Conservation (phyloP, 768 basidiomycete species). For the Serendipita sp. region DNA sequence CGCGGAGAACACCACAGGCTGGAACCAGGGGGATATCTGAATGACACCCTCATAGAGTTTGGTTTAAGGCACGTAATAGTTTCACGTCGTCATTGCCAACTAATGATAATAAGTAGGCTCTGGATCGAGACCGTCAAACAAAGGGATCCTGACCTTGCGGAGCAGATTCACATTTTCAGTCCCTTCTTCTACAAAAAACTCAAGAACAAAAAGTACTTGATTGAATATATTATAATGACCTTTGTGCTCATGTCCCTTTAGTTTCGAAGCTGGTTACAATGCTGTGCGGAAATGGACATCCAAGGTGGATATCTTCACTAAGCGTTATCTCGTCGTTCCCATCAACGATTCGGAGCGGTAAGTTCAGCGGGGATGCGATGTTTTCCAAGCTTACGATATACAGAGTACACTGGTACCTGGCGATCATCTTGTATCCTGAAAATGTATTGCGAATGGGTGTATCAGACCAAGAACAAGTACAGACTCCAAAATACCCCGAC, state of each 20-base stretch:
- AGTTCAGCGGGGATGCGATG: neutral
- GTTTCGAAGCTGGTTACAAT: conserved; percentile 50
- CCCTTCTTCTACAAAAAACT: conserved; percentile 98
- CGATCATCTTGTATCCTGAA: conserved; percentile 76
- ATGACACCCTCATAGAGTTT: conserved; percentile 93
- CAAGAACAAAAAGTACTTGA: conserved; percentile 42
- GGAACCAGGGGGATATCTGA: conserved; percentile 69
- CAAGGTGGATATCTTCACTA: conserved; percentile 72
- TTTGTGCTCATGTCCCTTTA: conserved; percentile 17
- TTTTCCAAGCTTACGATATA: neutral
- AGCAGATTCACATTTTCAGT: conserved; percentile 78
- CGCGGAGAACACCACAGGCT: conserved; percentile 60
- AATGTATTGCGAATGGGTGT: conserved; percentile 31
- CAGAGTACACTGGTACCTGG: conserved; percentile 95
- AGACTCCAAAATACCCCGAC: neutral
- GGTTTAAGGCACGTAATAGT: conserved; percentile 59
- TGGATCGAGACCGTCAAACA: conserved; percentile 47
- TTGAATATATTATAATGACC: neutral
- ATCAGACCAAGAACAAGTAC: conserved; percentile 12
- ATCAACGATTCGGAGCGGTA: conserved; percentile 81
- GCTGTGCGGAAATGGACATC: conserved; percentile 90
- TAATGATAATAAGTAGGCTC: conserved; percentile 30
- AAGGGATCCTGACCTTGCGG: conserved; percentile 41
- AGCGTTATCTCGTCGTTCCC: conserved; percentile 85
- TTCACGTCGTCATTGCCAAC: neutral